phyloP scores from a whole-genome alignment of 495 filamentous ascomycete genomes.

The Aspergillus cavernicola region DNA sequence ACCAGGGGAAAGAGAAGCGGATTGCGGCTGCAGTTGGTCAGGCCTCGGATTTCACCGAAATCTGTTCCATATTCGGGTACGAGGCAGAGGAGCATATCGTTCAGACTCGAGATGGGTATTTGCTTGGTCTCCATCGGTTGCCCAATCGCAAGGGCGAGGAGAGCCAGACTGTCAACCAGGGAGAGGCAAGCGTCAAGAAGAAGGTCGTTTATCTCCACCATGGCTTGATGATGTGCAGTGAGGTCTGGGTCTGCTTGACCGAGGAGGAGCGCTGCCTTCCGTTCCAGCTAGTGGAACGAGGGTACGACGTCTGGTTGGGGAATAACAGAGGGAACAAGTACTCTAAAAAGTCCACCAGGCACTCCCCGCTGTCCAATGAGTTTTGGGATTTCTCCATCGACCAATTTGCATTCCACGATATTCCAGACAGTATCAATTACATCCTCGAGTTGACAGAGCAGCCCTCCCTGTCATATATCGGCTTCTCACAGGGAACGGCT shows the following conservation, averaged over 20 bases:
- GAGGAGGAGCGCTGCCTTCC: slow-evolving; percentile 82
- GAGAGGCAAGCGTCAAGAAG: slow-evolving; percentile 67
- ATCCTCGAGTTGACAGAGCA: slow-evolving; percentile 81
- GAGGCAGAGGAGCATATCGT: slow-evolving; percentile 94
- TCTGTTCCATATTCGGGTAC: slow-evolving; percentile 85
- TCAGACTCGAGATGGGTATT: slow-evolving; percentile 89
- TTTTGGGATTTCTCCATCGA: slow-evolving; percentile 99
- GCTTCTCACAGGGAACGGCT: slow-evolving; percentile 94
- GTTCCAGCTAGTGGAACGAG: slow-evolving; percentile 84
- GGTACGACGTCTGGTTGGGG: slow-evolving; percentile 97
- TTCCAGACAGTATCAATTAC: slow-evolving; percentile 90
- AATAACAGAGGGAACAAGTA: slow-evolving; percentile 99
- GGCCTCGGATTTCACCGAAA: slow-evolving; percentile 86
- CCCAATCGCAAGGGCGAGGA: slow-evolving; percentile 81
- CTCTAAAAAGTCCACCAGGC: slow-evolving; percentile 81
- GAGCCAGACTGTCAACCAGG: slow-evolving; percentile 63
- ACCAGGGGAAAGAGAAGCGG: slow-evolving; percentile 44
- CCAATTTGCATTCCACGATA: slow-evolving; percentile 96
- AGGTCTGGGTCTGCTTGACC: slow-evolving; percentile 94
- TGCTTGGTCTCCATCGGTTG: slow-evolving; percentile 85
- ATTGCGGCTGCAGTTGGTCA: slow-evolving; percentile 52
- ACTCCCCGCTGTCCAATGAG: slow-evolving; percentile 64
- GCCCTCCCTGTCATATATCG: slow-evolving; percentile 87
- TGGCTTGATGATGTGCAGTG: slow-evolving; percentile 96
- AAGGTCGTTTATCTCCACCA: slow-evolving; percentile 94